A percentile compares a stretch with the other conserved stretches of the same genome.
phyloP scores from a whole-genome alignment of 768 basidiomycete species.

The Polyporus arcularius region DNA sequence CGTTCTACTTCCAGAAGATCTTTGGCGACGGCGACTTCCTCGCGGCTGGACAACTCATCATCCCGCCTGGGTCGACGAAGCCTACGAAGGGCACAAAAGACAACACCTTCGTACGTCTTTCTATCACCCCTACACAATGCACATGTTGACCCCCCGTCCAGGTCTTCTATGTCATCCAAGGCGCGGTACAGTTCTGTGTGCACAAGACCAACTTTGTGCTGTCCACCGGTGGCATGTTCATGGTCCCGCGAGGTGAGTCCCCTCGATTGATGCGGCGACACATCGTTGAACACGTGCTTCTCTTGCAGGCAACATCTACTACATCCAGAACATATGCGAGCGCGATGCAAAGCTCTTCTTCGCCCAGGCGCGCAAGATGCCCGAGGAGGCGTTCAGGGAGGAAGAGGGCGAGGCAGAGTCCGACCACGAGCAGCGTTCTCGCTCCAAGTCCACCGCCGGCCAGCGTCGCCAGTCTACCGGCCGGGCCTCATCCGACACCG shows the following conservation, averaged over 20 bases:
- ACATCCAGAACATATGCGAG: constrained; percentile 83
- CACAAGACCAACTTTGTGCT: constrained; percentile 80
- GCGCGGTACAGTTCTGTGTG: constrained; percentile 84
- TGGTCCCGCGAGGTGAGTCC: constrained; percentile 79
- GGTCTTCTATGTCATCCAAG: constrained; percentile 84
- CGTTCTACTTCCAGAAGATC: constrained; percentile 88
- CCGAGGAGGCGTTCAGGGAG: constrained; percentile 16
- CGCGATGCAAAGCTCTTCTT: constrained; percentile 87
- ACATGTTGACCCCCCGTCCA: constrained; percentile 27
- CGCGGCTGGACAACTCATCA: constrained; percentile 83
- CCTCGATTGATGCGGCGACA: background rate
- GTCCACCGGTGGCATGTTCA: constrained; percentile 81
- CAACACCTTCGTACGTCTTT: constrained; percentile 81
- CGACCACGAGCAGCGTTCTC: constrained; percentile 6
- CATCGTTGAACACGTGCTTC: background rate
- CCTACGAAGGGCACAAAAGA: constrained; percentile 89
- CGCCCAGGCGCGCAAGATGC: constrained; percentile 74
- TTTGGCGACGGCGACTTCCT: constrained; percentile 91
- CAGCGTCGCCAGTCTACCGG: constrained; percentile 10
- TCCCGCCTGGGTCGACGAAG: constrained; percentile 81
- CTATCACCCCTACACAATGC: background rate
- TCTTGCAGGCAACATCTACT: constrained; percentile 79
- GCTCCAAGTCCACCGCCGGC: constrained; percentile 12
- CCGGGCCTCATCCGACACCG: constrained; percentile 18
- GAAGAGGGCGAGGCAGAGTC: constrained; percentile 5